Percentiles rank a stretch among this genome's conserved stretches.
Evolutionary conservation across 441 rosid species (phyloP).

Genomic region (Breynia disticha): DNA sequence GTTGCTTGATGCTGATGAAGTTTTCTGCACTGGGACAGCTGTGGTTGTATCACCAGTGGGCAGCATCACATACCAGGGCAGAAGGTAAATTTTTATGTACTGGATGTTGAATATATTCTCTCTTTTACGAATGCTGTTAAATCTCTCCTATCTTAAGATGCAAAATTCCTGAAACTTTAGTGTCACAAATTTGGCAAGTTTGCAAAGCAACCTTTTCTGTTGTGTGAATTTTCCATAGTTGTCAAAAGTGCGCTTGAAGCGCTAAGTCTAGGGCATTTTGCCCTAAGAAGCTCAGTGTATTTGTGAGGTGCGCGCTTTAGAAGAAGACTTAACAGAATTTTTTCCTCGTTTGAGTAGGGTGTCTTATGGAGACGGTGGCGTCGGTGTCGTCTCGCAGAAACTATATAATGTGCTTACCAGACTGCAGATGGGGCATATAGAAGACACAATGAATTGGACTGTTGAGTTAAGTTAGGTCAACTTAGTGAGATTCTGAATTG

Average conservation of each 20-base stretch:
- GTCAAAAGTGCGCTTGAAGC: no score
- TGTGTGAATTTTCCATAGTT: no score
- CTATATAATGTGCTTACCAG: slow-evolving; percentile 64
- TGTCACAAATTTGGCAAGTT: no score
- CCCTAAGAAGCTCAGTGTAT: no score
- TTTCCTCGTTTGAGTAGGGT: slow-evolving; percentile 31
- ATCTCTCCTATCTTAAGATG: no score
- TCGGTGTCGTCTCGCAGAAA: slow-evolving; percentile 55
- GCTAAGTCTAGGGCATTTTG: no score
- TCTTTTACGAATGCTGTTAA: no score
- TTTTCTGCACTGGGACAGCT: slow-evolving; percentile 93
- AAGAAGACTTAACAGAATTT: no score
- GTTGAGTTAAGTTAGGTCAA: slow-evolving; percentile 39
- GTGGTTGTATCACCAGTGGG: slow-evolving; percentile 95
- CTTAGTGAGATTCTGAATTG: neutral
- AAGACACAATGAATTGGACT: slow-evolving; percentile 90
- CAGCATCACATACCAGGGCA: slow-evolving; percentile 67
- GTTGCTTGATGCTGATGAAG: slow-evolving; percentile 85
- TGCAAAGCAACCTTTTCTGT: no score
- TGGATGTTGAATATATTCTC: no score
- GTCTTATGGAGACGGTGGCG: slow-evolving; percentile 51
- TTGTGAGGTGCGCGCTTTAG: no score
- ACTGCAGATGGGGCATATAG: slow-evolving; percentile 83
- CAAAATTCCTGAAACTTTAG: no score
- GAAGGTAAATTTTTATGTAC: slow-evolving; percentile 38